Conservation (phyloP, 192 early-diverging fungal species). For the Podila epicladia region DNA sequence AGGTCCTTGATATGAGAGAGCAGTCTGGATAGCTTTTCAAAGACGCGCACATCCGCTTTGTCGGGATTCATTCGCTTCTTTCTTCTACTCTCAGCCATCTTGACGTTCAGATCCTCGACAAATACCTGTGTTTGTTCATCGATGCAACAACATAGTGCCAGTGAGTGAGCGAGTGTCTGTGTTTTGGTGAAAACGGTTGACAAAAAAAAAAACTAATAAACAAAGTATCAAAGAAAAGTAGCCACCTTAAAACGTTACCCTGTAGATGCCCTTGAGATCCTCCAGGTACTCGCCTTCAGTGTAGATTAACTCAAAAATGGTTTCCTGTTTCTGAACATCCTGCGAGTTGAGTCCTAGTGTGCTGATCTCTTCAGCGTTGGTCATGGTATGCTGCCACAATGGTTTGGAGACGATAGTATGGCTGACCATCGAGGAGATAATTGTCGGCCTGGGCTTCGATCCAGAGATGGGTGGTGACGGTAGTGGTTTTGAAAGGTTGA, state of each 20-base stretch:
- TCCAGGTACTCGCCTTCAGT: conserved; percentile 46
- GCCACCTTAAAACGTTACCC: conserved; percentile 1
- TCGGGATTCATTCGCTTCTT: conserved; percentile 41
- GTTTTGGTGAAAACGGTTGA: neutral
- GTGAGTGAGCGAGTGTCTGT: neutral
- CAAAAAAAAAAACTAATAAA: too few relatives aligned
- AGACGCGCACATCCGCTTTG: conserved; percentile 34
- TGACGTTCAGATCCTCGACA: conserved; percentile 46
- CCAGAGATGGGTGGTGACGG: neutral
- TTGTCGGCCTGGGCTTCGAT: neutral
- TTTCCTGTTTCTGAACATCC: conserved; percentile 47
- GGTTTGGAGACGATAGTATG: conserved; percentile 13
- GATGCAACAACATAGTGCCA: neutral
- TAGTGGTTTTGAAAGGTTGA: neutral
- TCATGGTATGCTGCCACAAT: conserved; percentile 39
- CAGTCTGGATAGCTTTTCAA: conserved; percentile 32
- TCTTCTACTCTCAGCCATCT: conserved; percentile 38
- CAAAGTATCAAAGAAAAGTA: too few relatives aligned
- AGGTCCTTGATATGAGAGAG: conserved; percentile 47
- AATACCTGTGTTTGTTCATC: conserved; percentile 13
- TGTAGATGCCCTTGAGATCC: conserved; percentile 45
- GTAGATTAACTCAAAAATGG: conserved; percentile 50
- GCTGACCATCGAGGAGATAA: conserved; percentile 2
- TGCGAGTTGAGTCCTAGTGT: conserved; percentile 18
- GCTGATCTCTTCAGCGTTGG: conserved; percentile 28